Evolutionary conservation across 139 green algal genomes (phyloP).

Genomic region (Mesotaenium endlicherianum): DNA sequence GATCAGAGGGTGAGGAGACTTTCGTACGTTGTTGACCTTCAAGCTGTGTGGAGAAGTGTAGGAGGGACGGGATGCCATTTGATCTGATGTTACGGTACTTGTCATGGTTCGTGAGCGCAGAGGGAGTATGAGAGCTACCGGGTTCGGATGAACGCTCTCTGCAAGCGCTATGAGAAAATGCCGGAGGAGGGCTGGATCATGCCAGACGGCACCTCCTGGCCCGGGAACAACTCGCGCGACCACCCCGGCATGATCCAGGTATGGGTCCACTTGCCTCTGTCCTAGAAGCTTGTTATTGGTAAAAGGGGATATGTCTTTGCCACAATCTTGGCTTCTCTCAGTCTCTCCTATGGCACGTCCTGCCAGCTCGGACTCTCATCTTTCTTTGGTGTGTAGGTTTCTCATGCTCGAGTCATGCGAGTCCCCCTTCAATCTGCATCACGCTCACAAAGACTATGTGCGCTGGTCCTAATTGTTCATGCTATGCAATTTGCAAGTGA

Average conservation of each 20-base stretch:
- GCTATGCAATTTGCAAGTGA: too few relatives aligned
- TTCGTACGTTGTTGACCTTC: too few relatives aligned
- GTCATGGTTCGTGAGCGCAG: constrained; percentile 18
- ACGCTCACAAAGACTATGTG: too few relatives aligned
- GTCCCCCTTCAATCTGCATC: too few relatives aligned
- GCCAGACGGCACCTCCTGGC: constrained; percentile 26
- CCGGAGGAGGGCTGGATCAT: constrained; percentile 25
- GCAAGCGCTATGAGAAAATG: neutral
- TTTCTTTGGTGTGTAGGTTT: neutral
- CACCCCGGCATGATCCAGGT: constrained; percentile 47
- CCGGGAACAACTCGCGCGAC: constrained; percentile 28
- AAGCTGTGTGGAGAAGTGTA: too few relatives aligned
- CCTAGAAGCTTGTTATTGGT: neutral
- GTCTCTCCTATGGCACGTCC: neutral
- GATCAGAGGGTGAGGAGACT: too few relatives aligned
- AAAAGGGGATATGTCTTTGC: neutral
- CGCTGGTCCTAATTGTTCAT: too few relatives aligned
- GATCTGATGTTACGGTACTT: too few relatives aligned
- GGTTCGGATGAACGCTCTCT: constrained; percentile 30
- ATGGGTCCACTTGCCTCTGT: neutral
- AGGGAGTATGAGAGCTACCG: constrained; percentile 39
- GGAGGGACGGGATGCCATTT: too few relatives aligned
- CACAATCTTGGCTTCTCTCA: neutral
- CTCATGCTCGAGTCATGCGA: neutral
- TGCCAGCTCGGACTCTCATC: neutral